phyloP scores from a whole-genome alignment of 768 basidiomycete genomes.

The Exsudoporus frostii region DNA sequence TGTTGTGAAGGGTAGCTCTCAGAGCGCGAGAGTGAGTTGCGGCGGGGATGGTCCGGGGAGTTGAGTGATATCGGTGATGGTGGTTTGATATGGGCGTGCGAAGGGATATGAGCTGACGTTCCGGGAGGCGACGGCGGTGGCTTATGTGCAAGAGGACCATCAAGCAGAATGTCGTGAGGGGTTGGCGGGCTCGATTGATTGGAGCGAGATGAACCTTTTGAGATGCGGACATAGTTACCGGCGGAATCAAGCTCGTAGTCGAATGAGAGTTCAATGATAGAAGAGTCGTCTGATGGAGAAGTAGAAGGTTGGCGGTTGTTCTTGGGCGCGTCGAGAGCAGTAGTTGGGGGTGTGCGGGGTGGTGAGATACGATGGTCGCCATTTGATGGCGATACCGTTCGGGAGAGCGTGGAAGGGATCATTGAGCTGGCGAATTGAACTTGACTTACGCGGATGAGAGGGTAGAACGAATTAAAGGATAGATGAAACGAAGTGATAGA shows the following conservation, averaged over 20 bases:
- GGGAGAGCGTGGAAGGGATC: conserved; percentile 19
- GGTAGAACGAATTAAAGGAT: not conserved
- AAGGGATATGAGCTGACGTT: conserved; percentile 15
- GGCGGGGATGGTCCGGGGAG: conserved; percentile 39
- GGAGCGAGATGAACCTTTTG: conserved; percentile 41
- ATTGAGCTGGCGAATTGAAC: conserved; percentile 14
- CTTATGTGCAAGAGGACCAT: conserved; percentile 23
- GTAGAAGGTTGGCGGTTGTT: conserved; percentile 31
- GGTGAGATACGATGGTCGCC: conserved; percentile 32
- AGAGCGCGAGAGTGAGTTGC: conserved; percentile 60
- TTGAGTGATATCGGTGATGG: conserved; percentile 35
- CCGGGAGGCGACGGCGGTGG: conserved; percentile 25
- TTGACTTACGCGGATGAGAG: conserved; percentile 11
- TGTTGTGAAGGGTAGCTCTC: conserved; percentile 57
- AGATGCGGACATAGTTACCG: conserved; percentile 45
- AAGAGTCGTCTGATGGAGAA: conserved; percentile 44
- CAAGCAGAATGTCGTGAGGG: conserved; percentile 33
- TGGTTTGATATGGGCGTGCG: conserved; percentile 24
- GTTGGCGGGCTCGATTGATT: conserved; percentile 40
- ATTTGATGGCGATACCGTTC: conserved; percentile 28
- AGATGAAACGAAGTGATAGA: not conserved
- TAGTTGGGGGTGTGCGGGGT: conserved; percentile 28
- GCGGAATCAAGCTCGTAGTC: conserved; percentile 44
- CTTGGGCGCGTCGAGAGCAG: conserved; percentile 31
- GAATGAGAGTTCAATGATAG: conserved; percentile 46